Evolutionary conservation across 2,329 filamentous ascomycete genomes (phyloP).

Genomic region (Onygena corvina): DNA sequence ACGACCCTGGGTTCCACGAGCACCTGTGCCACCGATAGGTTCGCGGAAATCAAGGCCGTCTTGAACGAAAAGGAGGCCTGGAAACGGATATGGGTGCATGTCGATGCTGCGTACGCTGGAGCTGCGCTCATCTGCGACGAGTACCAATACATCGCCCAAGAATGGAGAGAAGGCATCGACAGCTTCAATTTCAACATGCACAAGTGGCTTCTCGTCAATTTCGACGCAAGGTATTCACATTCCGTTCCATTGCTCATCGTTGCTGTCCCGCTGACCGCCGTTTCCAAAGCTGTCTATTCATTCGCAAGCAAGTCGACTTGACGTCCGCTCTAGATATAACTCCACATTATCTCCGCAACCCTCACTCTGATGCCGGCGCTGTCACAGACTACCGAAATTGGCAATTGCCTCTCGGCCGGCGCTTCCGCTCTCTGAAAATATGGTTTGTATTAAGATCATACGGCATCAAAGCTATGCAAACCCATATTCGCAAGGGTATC

Average conservation of each 20-base stretch:
- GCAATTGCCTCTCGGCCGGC: constrained; percentile 83
- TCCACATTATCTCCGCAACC: constrained; percentile 70
- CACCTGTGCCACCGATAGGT: constrained; percentile 77
- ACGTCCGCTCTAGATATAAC: constrained; percentile 67
- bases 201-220: constrained; percentile 94
- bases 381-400: constrained; percentile 95
- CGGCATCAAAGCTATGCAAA: constrained; percentile 62
- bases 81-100: constrained; percentile 70
- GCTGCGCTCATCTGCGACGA: constrained; percentile 72
- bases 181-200: constrained; percentile 94
- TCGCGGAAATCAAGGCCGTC: constrained; percentile 53
- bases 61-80: constrained; percentile 35
- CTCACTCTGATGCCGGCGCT: constrained; percentile 64
- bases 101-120: constrained; percentile 88
- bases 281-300: constrained; percentile 58
- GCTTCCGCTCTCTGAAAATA: constrained; percentile 81
- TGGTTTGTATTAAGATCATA: constrained; percentile 88
- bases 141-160: constrained; percentile 54
- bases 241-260: background rate
- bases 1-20: constrained; percentile 75
- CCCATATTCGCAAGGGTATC: constrained; percentile 59
- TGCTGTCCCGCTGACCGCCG: background rate
- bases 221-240: constrained; percentile 49
- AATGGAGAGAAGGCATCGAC: constrained; percentile 55
- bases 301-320: constrained; percentile 63